Percentiles rank a stretch among this genome's conserved stretches.
Evolutionary conservation across 2,329 filamentous ascomycete species (phyloP).

Genomic region (Ascochyta pisi): DNA sequence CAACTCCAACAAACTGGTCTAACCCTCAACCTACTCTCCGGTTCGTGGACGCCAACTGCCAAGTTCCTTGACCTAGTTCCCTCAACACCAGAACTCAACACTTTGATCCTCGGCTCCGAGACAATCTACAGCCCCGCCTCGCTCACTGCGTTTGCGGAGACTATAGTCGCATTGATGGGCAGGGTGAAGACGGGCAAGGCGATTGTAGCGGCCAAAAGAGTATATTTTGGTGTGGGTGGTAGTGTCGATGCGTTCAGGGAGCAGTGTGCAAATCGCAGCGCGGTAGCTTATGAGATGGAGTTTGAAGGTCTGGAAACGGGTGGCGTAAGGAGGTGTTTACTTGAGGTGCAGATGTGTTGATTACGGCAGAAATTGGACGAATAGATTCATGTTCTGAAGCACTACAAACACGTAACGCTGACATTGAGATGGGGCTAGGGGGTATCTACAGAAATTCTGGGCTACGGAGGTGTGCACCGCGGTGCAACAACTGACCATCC

Average conservation of each 20-base stretch:
- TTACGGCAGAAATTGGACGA: not conserved
- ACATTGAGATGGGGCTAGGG: not conserved
- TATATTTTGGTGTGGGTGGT: constrained; percentile 86
- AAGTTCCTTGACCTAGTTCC: constrained; percentile 66
- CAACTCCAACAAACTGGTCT: constrained; percentile 62
- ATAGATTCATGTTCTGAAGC: too few species aligned
- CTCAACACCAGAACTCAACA: constrained; percentile 47
- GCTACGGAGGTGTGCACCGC: not conserved
- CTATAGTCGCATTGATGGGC: constrained; percentile 65
- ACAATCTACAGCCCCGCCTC: constrained; percentile 83
- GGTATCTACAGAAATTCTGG: not conserved
- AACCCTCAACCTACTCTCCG: constrained; percentile 71
- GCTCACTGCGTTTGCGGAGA: constrained; percentile 71
- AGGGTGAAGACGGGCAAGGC: constrained; percentile 64
- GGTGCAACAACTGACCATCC: not conserved
- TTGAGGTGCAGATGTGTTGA: constrained; percentile 54
- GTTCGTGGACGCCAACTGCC: constrained; percentile 69
- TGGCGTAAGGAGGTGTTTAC: constrained; percentile 56
- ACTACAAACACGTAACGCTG: too few species aligned
- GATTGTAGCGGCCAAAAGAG: constrained; percentile 75
- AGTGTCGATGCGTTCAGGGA: constrained; percentile 76
- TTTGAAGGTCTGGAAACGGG: constrained; percentile 52
- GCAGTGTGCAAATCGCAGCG: constrained; percentile 51
- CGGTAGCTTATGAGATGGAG: constrained; percentile 57
- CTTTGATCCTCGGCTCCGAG: constrained; percentile 72